Percentiles rank a stretch among this genome's conserved stretches.
Evolutionary conservation across 495 filamentous ascomycete genomes (phyloP).

Genomic region (Neurospora discreta): DNA sequence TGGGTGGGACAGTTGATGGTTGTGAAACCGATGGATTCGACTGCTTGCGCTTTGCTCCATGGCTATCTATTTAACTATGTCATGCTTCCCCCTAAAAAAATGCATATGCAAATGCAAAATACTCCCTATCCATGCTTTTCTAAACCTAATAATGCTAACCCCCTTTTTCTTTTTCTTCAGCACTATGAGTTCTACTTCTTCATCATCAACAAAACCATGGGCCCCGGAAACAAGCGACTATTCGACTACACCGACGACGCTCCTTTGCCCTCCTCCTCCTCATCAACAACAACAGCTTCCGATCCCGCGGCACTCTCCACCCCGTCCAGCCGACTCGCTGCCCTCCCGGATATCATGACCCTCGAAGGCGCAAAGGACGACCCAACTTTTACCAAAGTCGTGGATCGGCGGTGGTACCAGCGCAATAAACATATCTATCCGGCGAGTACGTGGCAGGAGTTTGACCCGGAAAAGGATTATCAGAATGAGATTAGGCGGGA

Average conservation of each 20-base stretch:
- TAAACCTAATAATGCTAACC: slow-evolving; percentile 8
- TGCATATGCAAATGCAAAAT: background rate
- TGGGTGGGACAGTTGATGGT: background rate
- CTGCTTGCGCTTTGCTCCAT: background rate
- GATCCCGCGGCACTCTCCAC: slow-evolving; percentile 21
- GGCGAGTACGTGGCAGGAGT: slow-evolving; percentile 90
- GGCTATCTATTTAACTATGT: background rate
- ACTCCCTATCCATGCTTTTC: background rate
- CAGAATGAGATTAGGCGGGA: slow-evolving; percentile 70
- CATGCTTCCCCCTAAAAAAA: background rate
- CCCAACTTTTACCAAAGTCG: slow-evolving; percentile 79
- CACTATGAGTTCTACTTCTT: slow-evolving; percentile 97
- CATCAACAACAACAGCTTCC: slow-evolving; percentile 27
- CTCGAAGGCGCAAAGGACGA: slow-evolving; percentile 76
- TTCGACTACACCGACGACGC: slow-evolving; percentile 63
- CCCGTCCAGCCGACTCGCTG: slow-evolving; percentile 18
- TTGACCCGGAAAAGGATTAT: slow-evolving; percentile 83
- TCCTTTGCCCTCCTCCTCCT: slow-evolving; percentile 9
- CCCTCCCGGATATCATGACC: slow-evolving; percentile 18
- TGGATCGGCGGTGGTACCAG: slow-evolving; percentile 94
- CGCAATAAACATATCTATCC: slow-evolving; percentile 96
- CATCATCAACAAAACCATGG: slow-evolving; percentile 73
- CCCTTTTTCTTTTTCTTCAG: slow-evolving; percentile 27
- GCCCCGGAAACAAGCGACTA: slow-evolving; percentile 56
- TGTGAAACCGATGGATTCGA: background rate